Evolutionary conservation across 225 moss, liverwort and hornwort genomes (phyloP).

Genomic region (Anthoceros angustus): DNA sequence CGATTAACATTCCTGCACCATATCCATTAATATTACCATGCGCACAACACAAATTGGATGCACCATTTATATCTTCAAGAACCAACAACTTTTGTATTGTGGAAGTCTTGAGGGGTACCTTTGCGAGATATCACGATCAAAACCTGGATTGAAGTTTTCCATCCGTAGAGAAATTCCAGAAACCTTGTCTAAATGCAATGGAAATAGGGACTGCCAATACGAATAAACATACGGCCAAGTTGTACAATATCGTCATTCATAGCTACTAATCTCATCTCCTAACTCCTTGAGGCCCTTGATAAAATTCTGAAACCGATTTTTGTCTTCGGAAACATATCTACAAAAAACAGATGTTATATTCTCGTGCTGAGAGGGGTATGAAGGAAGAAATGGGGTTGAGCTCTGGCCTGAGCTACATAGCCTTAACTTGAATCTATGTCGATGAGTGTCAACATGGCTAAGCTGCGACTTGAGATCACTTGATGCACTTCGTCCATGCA

Average conservation of each 20-base stretch:
- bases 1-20: slow-evolving; percentile 4
- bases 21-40: background rate
- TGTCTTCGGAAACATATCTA: slow-evolving; percentile 90
- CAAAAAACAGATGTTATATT: slow-evolving; percentile 9
- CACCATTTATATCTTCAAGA: slow-evolving; percentile 55
- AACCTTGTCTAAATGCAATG: background rate
- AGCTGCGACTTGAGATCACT: background rate
- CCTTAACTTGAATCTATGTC: too few species aligned
- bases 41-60: background rate
- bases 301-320: slow-evolving; percentile 95
- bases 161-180: slow-evolving; percentile 1
- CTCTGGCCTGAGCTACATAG: too few species aligned
- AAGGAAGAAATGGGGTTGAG: too few species aligned
- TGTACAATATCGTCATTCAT: background rate
- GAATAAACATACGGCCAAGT: background rate
- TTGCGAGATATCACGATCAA: slow-evolving; percentile 82
- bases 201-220: background rate
- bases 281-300: slow-evolving; percentile 82
- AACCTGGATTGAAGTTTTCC: slow-evolving; percentile 20
- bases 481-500: background rate
- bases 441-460: too few species aligned
- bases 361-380: background rate
- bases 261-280: slow-evolving; percentile 58
- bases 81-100: slow-evolving; percentile 80
- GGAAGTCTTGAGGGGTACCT: slow-evolving; percentile 74